phyloP scores from a whole-genome alignment of 139 green algal species.

The Chlamydomonas sp. region DNA sequence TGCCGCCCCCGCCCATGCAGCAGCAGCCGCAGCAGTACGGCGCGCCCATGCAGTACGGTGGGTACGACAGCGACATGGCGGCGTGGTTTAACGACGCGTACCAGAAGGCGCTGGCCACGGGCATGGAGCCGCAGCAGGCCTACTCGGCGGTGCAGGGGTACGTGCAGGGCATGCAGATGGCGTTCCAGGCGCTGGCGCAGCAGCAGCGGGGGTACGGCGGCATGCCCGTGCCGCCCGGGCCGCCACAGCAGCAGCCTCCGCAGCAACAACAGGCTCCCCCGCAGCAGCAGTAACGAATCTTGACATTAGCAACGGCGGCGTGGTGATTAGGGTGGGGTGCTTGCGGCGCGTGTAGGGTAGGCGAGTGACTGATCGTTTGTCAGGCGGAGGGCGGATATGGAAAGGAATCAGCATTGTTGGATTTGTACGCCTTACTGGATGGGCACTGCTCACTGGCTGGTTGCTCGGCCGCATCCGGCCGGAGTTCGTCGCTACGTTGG shows the following conservation, averaged over 20 bases:
- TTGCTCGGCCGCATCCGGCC: no score
- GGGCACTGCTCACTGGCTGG: no score
- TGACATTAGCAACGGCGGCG: no score
- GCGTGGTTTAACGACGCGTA: constrained; percentile 36
- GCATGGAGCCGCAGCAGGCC: constrained; percentile 40
- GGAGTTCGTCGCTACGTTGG: no score
- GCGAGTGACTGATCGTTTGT: no score
- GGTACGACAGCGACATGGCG: constrained; percentile 20
- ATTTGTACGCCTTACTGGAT: no score
- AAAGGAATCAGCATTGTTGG: no score
- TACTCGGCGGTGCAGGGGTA: constrained; percentile 37
- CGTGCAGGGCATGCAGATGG: constrained; percentile 38
- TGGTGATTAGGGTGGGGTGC: no score
- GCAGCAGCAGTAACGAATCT: no score
- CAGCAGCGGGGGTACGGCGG: background rate
- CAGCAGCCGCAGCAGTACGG: background rate
- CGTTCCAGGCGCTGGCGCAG: constrained; percentile 14
- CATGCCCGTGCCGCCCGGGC: background rate
- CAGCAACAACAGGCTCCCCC: no score
- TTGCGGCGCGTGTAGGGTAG: no score
- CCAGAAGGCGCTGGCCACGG: constrained; percentile 31
- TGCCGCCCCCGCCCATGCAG: background rate
- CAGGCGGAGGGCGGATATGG: no score
- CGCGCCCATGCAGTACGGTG: background rate
- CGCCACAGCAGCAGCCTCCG: background rate